Evolutionary conservation across 352 stramenopile species (phyloP).

Genomic region (Globisporangium alternatum): DNA sequence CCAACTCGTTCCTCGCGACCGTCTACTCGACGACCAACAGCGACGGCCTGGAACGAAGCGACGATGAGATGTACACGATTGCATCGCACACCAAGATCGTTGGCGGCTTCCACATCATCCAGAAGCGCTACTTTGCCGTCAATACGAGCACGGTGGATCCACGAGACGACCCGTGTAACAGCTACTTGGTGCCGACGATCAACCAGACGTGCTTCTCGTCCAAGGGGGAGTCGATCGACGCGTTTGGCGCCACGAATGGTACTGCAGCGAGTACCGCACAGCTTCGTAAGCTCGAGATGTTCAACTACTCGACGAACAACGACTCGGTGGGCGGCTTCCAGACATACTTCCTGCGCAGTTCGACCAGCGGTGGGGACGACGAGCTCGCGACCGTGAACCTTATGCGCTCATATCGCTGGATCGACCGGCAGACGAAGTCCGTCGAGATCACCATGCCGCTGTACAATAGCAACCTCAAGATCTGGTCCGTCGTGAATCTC

Average conservation of each 20-base stretch:
- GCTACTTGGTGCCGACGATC: constrained; percentile 31
- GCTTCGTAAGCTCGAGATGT: constrained; percentile 51
- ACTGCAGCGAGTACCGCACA: constrained; percentile 23
- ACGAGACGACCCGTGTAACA: constrained; percentile 46
- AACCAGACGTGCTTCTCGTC: constrained; percentile 41
- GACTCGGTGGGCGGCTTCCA: constrained; percentile 43
- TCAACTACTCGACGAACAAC: constrained; percentile 45
- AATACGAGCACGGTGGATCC: constrained; percentile 40
- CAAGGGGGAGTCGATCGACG: constrained; percentile 25
- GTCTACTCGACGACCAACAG: constrained; percentile 40
- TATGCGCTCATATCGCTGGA: constrained; percentile 53
- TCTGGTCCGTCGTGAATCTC: constrained; percentile 60
- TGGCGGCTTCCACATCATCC: constrained; percentile 61
- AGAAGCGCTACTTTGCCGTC: constrained; percentile 42
- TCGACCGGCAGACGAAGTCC: constrained; percentile 58
- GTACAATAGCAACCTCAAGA: constrained; percentile 61
- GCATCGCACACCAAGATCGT: constrained; percentile 63
- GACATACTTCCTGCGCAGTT: constrained; percentile 56
- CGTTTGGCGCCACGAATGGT: constrained; percentile 40
- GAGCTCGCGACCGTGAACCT: constrained; percentile 25
- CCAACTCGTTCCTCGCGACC: constrained; percentile 48
- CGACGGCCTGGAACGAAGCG: constrained; percentile 14
- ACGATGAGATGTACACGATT: constrained; percentile 48
- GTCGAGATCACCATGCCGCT: constrained; percentile 54
- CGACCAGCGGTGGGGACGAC: constrained; percentile 30